Evolutionary conservation across 2,329 filamentous ascomycete genomes (phyloP).

Genomic region (Aspergillus terreus): DNA sequence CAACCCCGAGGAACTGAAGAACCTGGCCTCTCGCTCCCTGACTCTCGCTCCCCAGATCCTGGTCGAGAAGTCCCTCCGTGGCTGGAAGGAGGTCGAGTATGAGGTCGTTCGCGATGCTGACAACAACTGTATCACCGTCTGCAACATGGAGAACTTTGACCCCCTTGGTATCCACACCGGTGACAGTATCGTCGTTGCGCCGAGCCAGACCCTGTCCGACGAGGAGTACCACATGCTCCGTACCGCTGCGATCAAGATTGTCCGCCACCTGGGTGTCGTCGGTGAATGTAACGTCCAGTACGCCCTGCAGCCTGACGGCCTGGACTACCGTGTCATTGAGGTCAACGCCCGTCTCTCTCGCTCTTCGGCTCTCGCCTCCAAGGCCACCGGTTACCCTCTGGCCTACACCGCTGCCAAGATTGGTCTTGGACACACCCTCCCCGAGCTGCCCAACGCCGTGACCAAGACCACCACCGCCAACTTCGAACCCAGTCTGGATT

Average conservation of each 20-base stretch:
- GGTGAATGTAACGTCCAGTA: slow-evolving; percentile 99
- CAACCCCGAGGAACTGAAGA: slow-evolving; percentile 87
- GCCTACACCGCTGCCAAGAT: slow-evolving; percentile 99
- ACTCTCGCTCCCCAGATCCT: slow-evolving; percentile 94
- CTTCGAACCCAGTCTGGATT: slow-evolving; percentile 96
- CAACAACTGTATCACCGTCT: slow-evolving; percentile 99
- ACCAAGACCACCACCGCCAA: slow-evolving; percentile 98
- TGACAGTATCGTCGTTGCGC: slow-evolving; percentile 97
- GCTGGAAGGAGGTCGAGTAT: slow-evolving; percentile 99
- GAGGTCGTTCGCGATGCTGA: slow-evolving; percentile 95
- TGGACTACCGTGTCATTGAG: slow-evolving; percentile 98
- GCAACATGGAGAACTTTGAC: slow-evolving; percentile 99
- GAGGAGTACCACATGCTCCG: slow-evolving; percentile 99
- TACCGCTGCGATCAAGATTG: slow-evolving; percentile 95
- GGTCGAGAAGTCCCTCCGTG: slow-evolving; percentile 97
- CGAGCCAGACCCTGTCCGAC: slow-evolving; percentile 92
- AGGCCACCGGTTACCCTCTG: slow-evolving; percentile 94
- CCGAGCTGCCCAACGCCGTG: slow-evolving; percentile 94
- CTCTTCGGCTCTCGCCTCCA: slow-evolving; percentile 93
- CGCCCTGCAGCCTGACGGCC: slow-evolving; percentile 89
- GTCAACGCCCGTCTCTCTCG: slow-evolving; percentile 98
- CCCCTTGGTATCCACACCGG: slow-evolving; percentile 96
- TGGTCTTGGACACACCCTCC: slow-evolving; percentile 88
- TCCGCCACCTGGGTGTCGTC: slow-evolving; percentile 92
- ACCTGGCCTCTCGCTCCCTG: slow-evolving; percentile 87